phyloP scores from a whole-genome alignment of 805 yeast genomes.

The Henningerozyma blattae region DNA sequence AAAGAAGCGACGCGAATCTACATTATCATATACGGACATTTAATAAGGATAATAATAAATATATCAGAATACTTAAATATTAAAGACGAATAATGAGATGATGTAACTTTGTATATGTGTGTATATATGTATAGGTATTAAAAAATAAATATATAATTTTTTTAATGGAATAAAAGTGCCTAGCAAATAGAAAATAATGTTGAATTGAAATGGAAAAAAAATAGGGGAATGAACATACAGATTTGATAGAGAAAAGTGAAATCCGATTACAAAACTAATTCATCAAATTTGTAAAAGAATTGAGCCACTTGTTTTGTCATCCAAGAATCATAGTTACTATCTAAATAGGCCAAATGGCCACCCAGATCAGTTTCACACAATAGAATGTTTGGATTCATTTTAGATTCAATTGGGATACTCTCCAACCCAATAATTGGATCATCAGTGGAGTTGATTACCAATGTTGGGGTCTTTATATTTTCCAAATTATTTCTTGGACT shows the following conservation, averaged over 20 bases:
- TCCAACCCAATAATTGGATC: slow-evolving; percentile 49
- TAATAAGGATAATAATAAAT: too few species aligned
- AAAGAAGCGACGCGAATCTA: too few species aligned
- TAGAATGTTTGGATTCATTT: slow-evolving; percentile 45
- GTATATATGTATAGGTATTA: too few species aligned
- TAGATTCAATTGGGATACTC: slow-evolving; percentile 38
- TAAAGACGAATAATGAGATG: too few species aligned
- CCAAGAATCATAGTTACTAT: slow-evolving; percentile 36
- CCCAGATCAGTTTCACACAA: slow-evolving; percentile 52
- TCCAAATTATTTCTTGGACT: slow-evolving; percentile 46
- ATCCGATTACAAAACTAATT: slow-evolving; percentile 12
- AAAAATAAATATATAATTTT: too few species aligned
- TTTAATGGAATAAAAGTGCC: too few species aligned
- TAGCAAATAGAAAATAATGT: too few species aligned
- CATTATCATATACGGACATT: too few species aligned
- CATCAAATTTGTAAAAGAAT: slow-evolving; percentile 29
- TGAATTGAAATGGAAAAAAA: too few species aligned
- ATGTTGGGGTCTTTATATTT: slow-evolving; percentile 46
- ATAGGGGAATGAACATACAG: too few species aligned
- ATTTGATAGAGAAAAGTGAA: background rate
- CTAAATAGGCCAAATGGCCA: slow-evolving; percentile 53
- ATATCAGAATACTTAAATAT: too few species aligned
- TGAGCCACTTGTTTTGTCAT: slow-evolving; percentile 31
- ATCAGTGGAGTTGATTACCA: slow-evolving; percentile 50
- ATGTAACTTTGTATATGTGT: too few species aligned